Evolutionary conservation across 2,329 filamentous ascomycete genomes (phyloP).

Genomic region (Xylaria sp.): DNA sequence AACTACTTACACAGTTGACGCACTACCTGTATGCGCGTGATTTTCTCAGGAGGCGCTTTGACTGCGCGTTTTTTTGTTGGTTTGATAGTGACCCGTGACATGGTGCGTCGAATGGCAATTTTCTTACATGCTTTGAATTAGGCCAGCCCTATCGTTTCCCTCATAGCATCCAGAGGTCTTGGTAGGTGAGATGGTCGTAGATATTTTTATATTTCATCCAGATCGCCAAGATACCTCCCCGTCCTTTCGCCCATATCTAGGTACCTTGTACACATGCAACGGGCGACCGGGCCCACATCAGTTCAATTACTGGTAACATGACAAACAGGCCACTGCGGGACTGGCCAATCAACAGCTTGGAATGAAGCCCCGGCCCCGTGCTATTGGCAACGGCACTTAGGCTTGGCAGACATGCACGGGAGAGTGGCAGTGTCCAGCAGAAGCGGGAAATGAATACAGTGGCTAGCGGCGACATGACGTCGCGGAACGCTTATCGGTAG

Average conservation of each 20-base stretch:
- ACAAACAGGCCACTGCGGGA: no score
- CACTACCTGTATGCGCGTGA: no score
- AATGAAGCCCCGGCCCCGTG: not conserved
- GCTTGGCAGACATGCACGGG: slow-evolving; percentile 15
- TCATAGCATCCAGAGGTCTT: not conserved
- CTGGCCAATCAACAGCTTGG: not conserved
- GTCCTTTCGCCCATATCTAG: not conserved
- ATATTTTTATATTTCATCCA: not conserved
- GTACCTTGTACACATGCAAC: no score
- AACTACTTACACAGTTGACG: no score
- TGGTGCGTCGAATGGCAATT: not conserved
- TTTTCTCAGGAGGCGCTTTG: not conserved
- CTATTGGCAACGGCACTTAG: slow-evolving; percentile 21
- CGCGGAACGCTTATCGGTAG: not conserved
- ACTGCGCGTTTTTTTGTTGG: not conserved
- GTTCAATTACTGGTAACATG: not conserved
- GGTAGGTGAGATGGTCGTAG: not conserved
- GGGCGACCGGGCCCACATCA: slow-evolving; percentile 5
- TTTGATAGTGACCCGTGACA: not conserved
- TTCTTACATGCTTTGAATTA: not conserved
- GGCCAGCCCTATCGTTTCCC: not conserved
- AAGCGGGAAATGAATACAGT: slow-evolving; percentile 5
- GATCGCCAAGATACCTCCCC: not conserved
- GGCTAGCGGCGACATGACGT: slow-evolving; percentile 25
- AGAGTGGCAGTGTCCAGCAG: slow-evolving; percentile 6